Evolutionary conservation across 306 rosid species (phyloP), one percentile per base, ranked within the genome.

Genomic region (Castanea crenata): DNA sequence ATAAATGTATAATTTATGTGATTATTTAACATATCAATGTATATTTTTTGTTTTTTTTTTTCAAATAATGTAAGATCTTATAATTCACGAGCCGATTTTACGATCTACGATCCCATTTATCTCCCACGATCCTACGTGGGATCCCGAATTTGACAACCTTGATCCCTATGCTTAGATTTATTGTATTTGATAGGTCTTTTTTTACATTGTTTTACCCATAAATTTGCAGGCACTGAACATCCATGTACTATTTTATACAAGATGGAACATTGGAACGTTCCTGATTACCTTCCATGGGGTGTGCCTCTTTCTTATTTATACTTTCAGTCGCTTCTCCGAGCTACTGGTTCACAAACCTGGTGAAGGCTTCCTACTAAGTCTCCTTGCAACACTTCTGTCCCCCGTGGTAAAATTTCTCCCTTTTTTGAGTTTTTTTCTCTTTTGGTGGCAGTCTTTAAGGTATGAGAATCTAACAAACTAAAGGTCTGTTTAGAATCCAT

Each of bases 271-370:
- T 89, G 95, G 95, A 86, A 0, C 46, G 6, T 90, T 35, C 93
- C 97, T 1, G 92, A 92, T 79, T 79, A 52, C 63, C 23, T 57
- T 67, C 93, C 95, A 11, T 92, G 97, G 97, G 97, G 97, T 2
- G 55, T 92, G n/a, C 86, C 95, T 44, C 65, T 90, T 0, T 74
- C 27, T 65, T 82, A 29, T 67, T 80, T 92, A 4, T 90, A 92
- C 80, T 83, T 83, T 87, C 0, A 92, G 69, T 69, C 95, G 95
- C 74, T 90, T 92, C 61, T 58, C 97, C 0, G 95, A 90, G 81
- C 82, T 92, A 14, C 73, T 90, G 55, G 82, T 90, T 82, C 97
- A 89, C 61, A 92, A 89, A 80, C 97, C 97, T 3, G 85, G 89
- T 4, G 89, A 92, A 87, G 79, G 83, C 75, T 41, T 86, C 58